Evolutionary conservation across 2,329 filamentous ascomycete species (phyloP).

Genomic region (Hypoxylon sp.): DNA sequence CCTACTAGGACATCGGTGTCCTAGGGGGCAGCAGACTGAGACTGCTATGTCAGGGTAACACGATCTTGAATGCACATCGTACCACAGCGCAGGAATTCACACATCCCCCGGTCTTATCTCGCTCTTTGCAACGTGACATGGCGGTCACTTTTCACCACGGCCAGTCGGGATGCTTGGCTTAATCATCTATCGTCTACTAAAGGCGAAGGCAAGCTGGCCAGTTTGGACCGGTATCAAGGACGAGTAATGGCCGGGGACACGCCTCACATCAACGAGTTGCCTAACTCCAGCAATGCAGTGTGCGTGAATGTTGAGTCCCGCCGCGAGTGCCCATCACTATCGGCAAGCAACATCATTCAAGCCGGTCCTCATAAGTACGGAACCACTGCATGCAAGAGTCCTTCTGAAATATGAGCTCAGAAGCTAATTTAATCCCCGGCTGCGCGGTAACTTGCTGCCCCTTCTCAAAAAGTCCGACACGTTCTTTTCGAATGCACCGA

Average conservation of each 20-base stretch:
- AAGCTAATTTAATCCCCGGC: not conserved
- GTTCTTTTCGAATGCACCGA: not conserved
- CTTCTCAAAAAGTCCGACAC: conserved; percentile 6
- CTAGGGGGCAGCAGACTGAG: conserved; percentile 6
- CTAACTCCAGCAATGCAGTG: conserved; percentile 17
- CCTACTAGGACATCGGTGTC: conserved; percentile 1
- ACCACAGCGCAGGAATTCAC: conserved; percentile 4
- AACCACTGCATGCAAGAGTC: not conserved
- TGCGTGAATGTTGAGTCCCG: conserved; percentile 27
- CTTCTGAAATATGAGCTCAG: conserved; percentile 5
- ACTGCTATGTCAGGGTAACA: conserved; percentile 20
- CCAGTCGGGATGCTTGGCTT: not conserved
- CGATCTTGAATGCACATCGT: conserved; percentile 13
- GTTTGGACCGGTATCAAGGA: not conserved
- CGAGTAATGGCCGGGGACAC: not conserved
- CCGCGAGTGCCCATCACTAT: conserved; percentile 22
- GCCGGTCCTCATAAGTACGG: not conserved
- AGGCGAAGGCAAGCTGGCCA: not conserved
- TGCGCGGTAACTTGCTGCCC: conserved; percentile 1
- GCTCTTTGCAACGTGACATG: not conserved
- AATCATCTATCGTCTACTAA: not conserved
- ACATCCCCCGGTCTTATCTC: conserved; percentile 9
- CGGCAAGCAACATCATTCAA: conserved; percentile 19
- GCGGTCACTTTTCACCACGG: not conserved
- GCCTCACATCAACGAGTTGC: conserved; percentile 5